A percentile compares a stretch with the other conserved stretches of the same genome.
Evolutionary conservation across 257 asterid species (phyloP).

Genomic region (Penstemon barbatus): DNA sequence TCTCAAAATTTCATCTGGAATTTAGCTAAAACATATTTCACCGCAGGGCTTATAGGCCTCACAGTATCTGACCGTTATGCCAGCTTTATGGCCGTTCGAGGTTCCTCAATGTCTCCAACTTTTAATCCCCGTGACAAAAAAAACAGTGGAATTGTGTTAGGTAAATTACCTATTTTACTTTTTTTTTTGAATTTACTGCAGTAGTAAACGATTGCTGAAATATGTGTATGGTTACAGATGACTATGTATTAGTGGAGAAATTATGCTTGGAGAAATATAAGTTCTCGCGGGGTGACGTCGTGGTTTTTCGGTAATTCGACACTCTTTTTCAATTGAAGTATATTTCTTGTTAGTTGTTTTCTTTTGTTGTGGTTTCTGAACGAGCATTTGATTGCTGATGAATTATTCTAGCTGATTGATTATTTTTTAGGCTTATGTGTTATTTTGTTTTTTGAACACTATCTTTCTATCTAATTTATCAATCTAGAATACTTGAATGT

Average conservation of each 20-base stretch:
- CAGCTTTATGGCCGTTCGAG: conserved; percentile 70
- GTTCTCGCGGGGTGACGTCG: conserved; percentile 81
- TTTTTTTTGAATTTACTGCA: background rate
- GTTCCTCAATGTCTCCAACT: conserved; percentile 88
- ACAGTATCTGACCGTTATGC: conserved; percentile 76
- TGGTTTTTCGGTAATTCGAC: conserved; percentile 64
- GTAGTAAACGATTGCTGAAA: background rate
- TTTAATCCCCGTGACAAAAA: conserved; percentile 52
- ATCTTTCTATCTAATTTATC: too few species aligned
- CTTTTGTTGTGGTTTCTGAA: background rate
- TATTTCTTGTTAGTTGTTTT: background rate
- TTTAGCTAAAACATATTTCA: conserved; percentile 48
- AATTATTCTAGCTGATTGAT: conserved; percentile 1
- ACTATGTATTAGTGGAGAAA: conserved; percentile 75
- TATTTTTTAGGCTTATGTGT: too few species aligned
- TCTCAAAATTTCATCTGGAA: conserved; percentile 42
- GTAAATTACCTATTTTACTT: conserved; percentile 35
- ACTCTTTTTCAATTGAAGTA: background rate
- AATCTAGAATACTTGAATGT: too few species aligned
- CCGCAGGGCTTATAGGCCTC: conserved; percentile 65
- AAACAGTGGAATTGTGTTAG: conserved; percentile 39
- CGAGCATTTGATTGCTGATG: background rate
- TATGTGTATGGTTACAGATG: conserved; percentile 48
- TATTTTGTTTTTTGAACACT: too few species aligned
- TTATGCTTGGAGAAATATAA: conserved; percentile 72